Conservation (phyloP, 73 alveolate genomes). For the Paraurostyla sp. region DNA sequence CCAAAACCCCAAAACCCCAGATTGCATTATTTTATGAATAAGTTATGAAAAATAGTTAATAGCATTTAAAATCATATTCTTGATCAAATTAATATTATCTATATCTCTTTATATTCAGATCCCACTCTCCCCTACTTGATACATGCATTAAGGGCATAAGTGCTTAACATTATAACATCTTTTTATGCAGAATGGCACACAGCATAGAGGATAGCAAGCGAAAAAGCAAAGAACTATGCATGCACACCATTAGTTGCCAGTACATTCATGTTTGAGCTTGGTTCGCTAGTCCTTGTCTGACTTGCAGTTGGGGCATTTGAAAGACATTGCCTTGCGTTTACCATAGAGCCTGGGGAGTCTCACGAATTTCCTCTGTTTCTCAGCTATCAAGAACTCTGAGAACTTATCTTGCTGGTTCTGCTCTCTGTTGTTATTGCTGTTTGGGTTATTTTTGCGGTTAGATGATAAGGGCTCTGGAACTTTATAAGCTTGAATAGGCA, state of each 20-base stretch:
- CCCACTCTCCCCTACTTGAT: slow-evolving; percentile 51
- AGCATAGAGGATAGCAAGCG: slow-evolving; percentile 58
- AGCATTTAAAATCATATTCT: no score
- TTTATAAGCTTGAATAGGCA: no score
- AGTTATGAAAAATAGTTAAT: no score
- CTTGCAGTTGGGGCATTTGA: slow-evolving; percentile 56
- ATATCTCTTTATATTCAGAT: slow-evolving; percentile 31
- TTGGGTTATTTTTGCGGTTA: background rate
- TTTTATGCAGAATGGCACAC: slow-evolving; percentile 64
- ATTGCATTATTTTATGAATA: no score
- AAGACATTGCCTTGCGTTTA: slow-evolving; percentile 6
- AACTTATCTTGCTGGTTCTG: background rate
- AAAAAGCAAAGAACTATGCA: slow-evolving; percentile 53
- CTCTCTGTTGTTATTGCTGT: background rate
- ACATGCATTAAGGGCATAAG: slow-evolving; percentile 38
- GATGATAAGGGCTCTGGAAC: no score
- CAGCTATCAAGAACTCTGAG: slow-evolving; percentile 60
- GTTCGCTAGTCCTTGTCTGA: slow-evolving; percentile 39
- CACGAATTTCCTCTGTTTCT: slow-evolving; percentile 43
- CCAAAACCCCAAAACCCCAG: no score
- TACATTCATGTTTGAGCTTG: slow-evolving; percentile 53
- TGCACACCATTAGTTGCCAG: slow-evolving; percentile 63
- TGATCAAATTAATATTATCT: no score
- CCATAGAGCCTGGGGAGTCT: slow-evolving; percentile 56
- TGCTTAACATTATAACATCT: slow-evolving; percentile 58